Evolutionary conservation across 495 filamentous ascomycete species (phyloP).

Genomic region (Xeromyces bisporus): DNA sequence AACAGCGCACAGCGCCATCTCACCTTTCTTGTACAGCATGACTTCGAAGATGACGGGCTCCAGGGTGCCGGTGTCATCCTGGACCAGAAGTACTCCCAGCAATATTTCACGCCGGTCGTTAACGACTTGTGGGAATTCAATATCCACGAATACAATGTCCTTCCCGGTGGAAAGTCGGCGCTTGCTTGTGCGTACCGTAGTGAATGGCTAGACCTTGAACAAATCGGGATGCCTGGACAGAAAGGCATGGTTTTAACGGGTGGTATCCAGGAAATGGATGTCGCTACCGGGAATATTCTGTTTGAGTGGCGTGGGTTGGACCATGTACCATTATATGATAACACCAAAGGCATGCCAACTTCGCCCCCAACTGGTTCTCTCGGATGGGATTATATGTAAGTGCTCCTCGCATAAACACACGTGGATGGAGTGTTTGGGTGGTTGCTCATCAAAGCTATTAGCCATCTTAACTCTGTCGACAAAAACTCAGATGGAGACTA

Average conservation of each 20-base stretch:
- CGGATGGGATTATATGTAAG: slow-evolving; percentile 22
- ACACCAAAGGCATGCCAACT: slow-evolving; percentile 30
- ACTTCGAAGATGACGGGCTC: slow-evolving; percentile 15
- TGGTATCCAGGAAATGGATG: slow-evolving; percentile 31
- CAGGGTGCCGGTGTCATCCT: slow-evolving; percentile 20
- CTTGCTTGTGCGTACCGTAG: slow-evolving; percentile 34
- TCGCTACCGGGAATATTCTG: slow-evolving; percentile 26
- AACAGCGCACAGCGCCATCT: slow-evolving; percentile 22
- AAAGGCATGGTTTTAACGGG: slow-evolving; percentile 21
- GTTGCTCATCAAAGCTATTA: neutral
- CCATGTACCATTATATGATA: slow-evolving; percentile 33
- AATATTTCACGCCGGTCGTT: slow-evolving; percentile 21
- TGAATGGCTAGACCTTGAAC: slow-evolving; percentile 21
- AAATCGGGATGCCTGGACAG: slow-evolving; percentile 26
- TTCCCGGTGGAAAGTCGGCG: slow-evolving; percentile 22
- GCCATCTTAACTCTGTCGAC: slow-evolving; percentile 26
- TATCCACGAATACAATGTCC: slow-evolving; percentile 34
- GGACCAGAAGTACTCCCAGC: slow-evolving; percentile 18
- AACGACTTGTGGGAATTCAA: slow-evolving; percentile 25
- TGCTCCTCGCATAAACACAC: no score
- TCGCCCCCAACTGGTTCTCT: slow-evolving; percentile 8
- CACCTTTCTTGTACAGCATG: slow-evolving; percentile 30
- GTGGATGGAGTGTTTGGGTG: no score
- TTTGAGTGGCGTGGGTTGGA: slow-evolving; percentile 25
- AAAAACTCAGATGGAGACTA: slow-evolving; percentile 35